phyloP scores from a whole-genome alignment of 345 rosid genomes.

The Sisymbrium altissimum region DNA sequence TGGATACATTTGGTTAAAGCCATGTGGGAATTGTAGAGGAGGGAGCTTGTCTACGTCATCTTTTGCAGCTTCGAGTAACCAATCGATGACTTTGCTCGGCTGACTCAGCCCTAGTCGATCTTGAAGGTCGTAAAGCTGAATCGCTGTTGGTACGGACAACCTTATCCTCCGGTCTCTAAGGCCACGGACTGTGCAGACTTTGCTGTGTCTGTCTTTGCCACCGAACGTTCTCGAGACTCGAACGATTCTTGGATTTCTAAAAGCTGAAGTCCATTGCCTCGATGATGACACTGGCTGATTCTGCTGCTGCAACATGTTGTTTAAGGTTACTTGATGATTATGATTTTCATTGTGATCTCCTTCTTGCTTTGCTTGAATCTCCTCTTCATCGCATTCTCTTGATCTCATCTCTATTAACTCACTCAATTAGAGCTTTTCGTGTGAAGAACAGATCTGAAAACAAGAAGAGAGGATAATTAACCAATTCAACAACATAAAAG shows the following conservation, averaged over 20 bases:
- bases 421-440: background rate
- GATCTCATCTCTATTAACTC: slow-evolving; percentile 33
- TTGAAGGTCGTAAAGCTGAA: slow-evolving; percentile 90
- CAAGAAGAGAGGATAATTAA: background rate
- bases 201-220: slow-evolving; percentile 97
- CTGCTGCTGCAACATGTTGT: slow-evolving; percentile 28
- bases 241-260: slow-evolving; percentile 88
- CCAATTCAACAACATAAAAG: background rate
- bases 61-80: slow-evolving; percentile 78
- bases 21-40: slow-evolving; percentile 73
- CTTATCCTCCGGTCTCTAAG: slow-evolving; percentile 83
- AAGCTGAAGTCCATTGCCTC: slow-evolving; percentile 79
- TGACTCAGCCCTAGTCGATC: slow-evolving; percentile 79
- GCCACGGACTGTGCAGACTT: slow-evolving; percentile 90
- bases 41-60: slow-evolving; percentile 85
- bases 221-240: slow-evolving; percentile 85
- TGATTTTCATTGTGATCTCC: slow-evolving; percentile 31
- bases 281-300: slow-evolving; percentile 37
- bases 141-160: slow-evolving; percentile 90
- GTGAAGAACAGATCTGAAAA: slow-evolving; percentile 29
- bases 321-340: slow-evolving; percentile 24
- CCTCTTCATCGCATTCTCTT: slow-evolving; percentile 41
- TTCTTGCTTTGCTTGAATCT: slow-evolving; percentile 52
- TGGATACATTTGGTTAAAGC: slow-evolving; percentile 67
- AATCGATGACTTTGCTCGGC: slow-evolving; percentile 93